A percentile compares a stretch with the other conserved stretches of the same genome.
Evolutionary conservation across 331 rosid genomes (phyloP).

Genomic region (Pyracantha coccinea): DNA sequence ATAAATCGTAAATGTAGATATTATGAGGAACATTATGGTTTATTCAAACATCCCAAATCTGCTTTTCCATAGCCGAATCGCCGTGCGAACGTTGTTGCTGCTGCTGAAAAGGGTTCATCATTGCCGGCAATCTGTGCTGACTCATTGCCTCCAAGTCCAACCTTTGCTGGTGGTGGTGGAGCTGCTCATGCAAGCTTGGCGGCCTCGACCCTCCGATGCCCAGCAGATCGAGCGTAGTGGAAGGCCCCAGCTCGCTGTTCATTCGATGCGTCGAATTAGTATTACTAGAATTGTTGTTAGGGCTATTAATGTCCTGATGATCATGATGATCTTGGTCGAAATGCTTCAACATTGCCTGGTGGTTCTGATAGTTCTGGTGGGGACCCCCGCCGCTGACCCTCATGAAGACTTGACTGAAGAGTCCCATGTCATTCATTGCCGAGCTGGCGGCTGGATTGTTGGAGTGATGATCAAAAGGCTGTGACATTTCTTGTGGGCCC

Average conservation of each 20-base stretch:
- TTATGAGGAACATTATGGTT: neutral
- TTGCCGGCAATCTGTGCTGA: slow-evolving; percentile 30
- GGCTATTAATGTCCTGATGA: neutral
- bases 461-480: slow-evolving; percentile 21
- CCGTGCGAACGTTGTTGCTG: slow-evolving; percentile 48
- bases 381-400: neutral
- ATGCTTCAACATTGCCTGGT: slow-evolving; percentile 30
- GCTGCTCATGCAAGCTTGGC: slow-evolving; percentile 33
- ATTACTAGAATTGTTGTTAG: slow-evolving; percentile 1
- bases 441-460: slow-evolving; percentile 4
- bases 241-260: neutral
- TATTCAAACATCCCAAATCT: slow-evolving; percentile 51
- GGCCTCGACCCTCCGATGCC: slow-evolving; percentile 50
- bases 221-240: slow-evolving; percentile 51
- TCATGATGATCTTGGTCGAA: slow-evolving; percentile 33
- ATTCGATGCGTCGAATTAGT: slow-evolving; percentile 9
- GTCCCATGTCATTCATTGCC: slow-evolving; percentile 33
- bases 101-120: slow-evolving; percentile 44
- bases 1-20: neutral
- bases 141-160: slow-evolving; percentile 34
- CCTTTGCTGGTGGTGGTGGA: slow-evolving; percentile 20
- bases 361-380: slow-evolving; percentile 20
- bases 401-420: slow-evolving; percentile 20
- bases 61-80: slow-evolving; percentile 42
- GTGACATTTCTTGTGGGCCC: slow-evolving; percentile 33